Percentiles rank a stretch among this genome's conserved stretches.
Evolutionary conservation across 2,329 filamentous ascomycete species (phyloP).

Genomic region (Trichoderma koningiopsis): DNA sequence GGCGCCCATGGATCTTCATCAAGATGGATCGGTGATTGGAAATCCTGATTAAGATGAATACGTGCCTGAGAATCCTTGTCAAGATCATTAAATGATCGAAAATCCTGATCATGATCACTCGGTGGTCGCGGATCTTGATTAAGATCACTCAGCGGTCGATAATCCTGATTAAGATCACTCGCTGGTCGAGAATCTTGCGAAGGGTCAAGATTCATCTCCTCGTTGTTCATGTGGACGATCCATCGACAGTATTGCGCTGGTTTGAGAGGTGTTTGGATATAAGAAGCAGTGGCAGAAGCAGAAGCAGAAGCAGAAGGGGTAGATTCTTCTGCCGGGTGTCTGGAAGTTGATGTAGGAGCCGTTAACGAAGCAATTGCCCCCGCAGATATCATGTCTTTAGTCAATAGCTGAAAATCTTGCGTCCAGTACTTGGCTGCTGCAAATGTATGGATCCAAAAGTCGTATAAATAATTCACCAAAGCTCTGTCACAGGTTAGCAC

Average conservation of each 20-base stretch:
- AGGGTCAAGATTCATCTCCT: not conserved
- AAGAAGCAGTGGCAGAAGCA: too few species aligned
- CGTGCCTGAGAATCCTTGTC: too few species aligned
- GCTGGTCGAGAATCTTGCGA: not conserved
- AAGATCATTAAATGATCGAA: too few species aligned
- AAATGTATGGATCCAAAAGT: not conserved
- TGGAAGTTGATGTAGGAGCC: too few species aligned
- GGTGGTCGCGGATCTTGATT: too few species aligned
- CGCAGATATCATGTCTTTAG: not conserved
- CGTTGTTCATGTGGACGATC: not conserved
- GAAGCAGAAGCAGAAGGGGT: too few species aligned
- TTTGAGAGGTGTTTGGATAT: not conserved
- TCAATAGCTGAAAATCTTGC: not conserved
- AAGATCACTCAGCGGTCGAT: too few species aligned
- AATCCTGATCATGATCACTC: too few species aligned
- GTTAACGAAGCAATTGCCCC: not conserved
- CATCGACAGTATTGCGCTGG: not conserved
- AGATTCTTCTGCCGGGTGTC: too few species aligned
- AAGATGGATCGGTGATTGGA: not conserved
- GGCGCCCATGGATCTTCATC: not conserved
- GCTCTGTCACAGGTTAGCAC: not conserved
- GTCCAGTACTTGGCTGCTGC: conserved; percentile 8
- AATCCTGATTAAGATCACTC: too few species aligned
- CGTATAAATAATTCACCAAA: not conserved
- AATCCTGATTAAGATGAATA: too few species aligned